phyloP scores from a whole-genome alignment of 805 yeast genomes.

The Candida incommunis region DNA sequence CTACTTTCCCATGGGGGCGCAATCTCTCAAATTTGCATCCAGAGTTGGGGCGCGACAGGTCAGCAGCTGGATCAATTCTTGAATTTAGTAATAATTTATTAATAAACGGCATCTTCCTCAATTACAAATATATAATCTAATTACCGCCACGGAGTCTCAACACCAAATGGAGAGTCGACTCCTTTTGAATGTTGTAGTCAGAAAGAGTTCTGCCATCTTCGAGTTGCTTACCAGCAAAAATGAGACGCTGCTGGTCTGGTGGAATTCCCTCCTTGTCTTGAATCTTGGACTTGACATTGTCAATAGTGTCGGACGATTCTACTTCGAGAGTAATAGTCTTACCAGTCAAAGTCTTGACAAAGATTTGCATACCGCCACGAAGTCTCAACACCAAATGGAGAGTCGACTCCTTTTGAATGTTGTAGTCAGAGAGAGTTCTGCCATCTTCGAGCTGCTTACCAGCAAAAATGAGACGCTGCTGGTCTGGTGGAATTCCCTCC shows the following conservation, averaged over 20 bases:
- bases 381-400: constrained; percentile 71
- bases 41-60: constrained; percentile 45
- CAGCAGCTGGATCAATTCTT: constrained; percentile 26
- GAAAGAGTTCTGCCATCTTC: constrained; percentile 93
- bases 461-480: constrained; percentile 87
- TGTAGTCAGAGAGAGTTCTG: constrained; percentile 83
- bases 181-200: constrained; percentile 93
- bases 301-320: constrained; percentile 90
- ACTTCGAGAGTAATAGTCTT: constrained; percentile 82
- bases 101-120: neutral
- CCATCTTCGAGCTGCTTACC: constrained; percentile 95
- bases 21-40: constrained; percentile 46
- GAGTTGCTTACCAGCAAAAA: constrained; percentile 91
- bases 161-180: constrained; percentile 74
- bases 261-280: constrained; percentile 96
- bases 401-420: constrained; percentile 88
- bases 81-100: neutral
- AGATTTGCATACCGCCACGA: constrained; percentile 84
- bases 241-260: constrained; percentile 91
- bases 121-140: too few species aligned
- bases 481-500: constrained; percentile 95
- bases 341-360: constrained; percentile 82
- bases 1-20: constrained; percentile 92
- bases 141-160: constrained; percentile 76
- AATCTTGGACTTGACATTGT: constrained; percentile 87